These are phyloP conservation scores for Hanseniaspora occidentalis DNA, from an alignment of 805 yeast genomes.

Conservation along the genomic window DNA sequence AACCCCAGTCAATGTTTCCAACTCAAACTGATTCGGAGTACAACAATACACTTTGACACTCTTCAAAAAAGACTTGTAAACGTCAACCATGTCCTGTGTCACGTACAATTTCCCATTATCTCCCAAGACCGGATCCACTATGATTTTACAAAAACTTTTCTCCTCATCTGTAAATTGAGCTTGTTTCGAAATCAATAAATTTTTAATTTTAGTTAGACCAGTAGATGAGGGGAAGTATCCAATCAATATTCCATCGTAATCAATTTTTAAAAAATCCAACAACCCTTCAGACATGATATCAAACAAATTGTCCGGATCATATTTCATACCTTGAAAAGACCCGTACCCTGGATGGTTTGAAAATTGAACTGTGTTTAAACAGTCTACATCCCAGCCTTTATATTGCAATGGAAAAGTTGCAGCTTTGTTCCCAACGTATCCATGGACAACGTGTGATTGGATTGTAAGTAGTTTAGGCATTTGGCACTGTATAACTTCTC, in stretches of 20 bases:
- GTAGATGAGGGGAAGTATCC: slow-evolving; percentile 68
- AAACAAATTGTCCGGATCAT: slow-evolving; percentile 32
- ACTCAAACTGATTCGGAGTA: slow-evolving; percentile 69
- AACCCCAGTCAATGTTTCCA: slow-evolving; percentile 44
- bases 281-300: slow-evolving; percentile 45
- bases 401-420: slow-evolving; percentile 82
- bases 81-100: slow-evolving; percentile 37
- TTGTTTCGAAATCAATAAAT: slow-evolving; percentile 12
- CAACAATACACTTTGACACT: slow-evolving; percentile 35
- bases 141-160: slow-evolving; percentile 42
- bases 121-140: slow-evolving; percentile 86
- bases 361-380: slow-evolving; percentile 74
- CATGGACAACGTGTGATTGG: slow-evolving; percentile 90
- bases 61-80: slow-evolving; percentile 36
- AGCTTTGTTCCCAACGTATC: slow-evolving; percentile 88
- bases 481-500: background rate
- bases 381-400: slow-evolving; percentile 83
- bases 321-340: slow-evolving; percentile 43
- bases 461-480: slow-evolving; percentile 33
- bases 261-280: slow-evolving; percentile 29
- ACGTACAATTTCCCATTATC: slow-evolving; percentile 82
- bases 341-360: slow-evolving; percentile 93
- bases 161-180: too few relatives aligned
- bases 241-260: slow-evolving; percentile 56
- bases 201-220: slow-evolving; percentile 36